Evolutionary conservation across 441 rosid genomes (phyloP).

Genomic region (Populus hybrid): DNA sequence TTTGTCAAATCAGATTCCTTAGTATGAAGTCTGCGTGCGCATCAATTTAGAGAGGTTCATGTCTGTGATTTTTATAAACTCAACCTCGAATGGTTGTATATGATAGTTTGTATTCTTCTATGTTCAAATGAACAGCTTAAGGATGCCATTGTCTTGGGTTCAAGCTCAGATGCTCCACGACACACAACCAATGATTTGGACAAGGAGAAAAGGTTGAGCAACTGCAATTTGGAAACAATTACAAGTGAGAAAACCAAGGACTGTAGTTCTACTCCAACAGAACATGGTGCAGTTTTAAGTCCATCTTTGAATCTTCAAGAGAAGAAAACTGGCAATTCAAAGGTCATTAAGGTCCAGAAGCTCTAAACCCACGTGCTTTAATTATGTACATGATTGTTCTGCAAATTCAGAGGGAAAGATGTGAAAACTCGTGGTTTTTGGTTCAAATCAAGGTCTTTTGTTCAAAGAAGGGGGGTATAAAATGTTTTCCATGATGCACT

Average conservation of each 20-base stretch:
- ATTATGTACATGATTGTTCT: constrained; percentile 6
- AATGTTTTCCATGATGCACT: not conserved
- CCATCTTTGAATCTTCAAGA: constrained; percentile 32
- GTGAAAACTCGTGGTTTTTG: not conserved
- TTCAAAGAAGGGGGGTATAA: not conserved
- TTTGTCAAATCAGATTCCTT: not conserved
- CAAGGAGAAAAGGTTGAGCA: constrained; percentile 22
- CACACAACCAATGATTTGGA: constrained; percentile 11
- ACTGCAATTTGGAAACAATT: constrained; percentile 21
- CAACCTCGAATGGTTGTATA: not conserved
- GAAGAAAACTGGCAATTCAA: constrained; percentile 20
- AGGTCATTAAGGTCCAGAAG: constrained; percentile 32
- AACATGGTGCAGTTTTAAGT: constrained; percentile 13
- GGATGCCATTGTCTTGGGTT: constrained; percentile 23
- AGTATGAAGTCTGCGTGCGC: not conserved
- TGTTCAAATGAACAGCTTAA: constrained; percentile 32
- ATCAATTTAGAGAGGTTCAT: not conserved
- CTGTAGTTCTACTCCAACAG: constrained; percentile 16
- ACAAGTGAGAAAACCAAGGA: constrained; percentile 28
- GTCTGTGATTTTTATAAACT: not conserved
- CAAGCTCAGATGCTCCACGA: constrained; percentile 27
- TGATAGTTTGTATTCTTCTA: constrained; percentile 3
- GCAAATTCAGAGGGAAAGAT: not conserved
- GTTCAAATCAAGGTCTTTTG: not conserved
- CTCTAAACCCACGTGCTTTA: constrained; percentile 12